Base-by-base conservation (phyloP, 208 protist species). In the Wallacemonas sp. region DNA sequence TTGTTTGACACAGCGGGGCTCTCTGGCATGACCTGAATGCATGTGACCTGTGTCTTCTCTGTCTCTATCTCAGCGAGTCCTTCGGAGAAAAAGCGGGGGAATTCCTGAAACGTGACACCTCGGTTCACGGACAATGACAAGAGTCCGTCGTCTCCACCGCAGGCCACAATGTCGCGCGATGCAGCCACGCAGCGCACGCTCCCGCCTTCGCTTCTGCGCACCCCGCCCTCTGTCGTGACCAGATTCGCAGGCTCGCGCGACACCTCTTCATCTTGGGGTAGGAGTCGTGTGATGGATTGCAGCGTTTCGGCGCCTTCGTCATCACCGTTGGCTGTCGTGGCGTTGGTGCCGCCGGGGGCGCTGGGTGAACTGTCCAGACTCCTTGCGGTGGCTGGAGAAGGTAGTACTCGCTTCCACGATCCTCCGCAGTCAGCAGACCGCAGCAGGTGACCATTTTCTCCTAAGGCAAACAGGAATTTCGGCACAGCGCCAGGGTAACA, bases 101-200 rank as follows among this genome's bases (percentile, higher is more conserved):
- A 26, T 13, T 5, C 33, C 19, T 19, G 32, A 69, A 91, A 91
- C 1, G 61, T 79, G 10, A 91, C 73, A 38, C 87, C 87, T 24
- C 79, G 71, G 54, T 94, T 78, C n/a, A 62, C 71, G 1, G 84
- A 91, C 45, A 91, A 71, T 9, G 76, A 73, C n/a, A 94, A 66
- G 53, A 87, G 83, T 22, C 67, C 74, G 30, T 62, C 19, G 6
- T 36, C 62, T 0, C 82, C 84, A 66, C 77, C 80, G 6, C 89
- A 46, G 8, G 73, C 84, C 3, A 94, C 75, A 2, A 79, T 68
- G 30, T 89, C 76, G 2, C 62, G 48, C 39, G 72, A 58, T 26
- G 73, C 68, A 32, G 71, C 63, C 3, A 80, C 62, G 34, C 57
- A 65, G 33, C 17, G n/a, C 1, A 70, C 41, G 54, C 32, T 58